Evolutionary conservation across 2,329 filamentous ascomycete genomes (phyloP).

Genomic region (Talaromyces sp.): DNA sequence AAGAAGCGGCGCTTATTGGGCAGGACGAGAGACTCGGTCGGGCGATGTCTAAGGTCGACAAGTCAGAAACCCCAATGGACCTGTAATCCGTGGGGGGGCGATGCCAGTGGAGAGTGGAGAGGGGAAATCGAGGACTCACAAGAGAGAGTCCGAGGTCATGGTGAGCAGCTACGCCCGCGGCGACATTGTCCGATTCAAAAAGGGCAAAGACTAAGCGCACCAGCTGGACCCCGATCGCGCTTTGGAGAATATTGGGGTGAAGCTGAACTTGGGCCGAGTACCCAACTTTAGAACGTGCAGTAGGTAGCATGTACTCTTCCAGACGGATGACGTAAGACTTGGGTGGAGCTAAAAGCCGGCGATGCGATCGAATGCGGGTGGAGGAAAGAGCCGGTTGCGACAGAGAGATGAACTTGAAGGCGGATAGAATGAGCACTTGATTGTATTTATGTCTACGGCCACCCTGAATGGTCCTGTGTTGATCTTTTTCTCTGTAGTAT

Average conservation of each 20-base stretch:
- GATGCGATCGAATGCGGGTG: conserved; percentile 29
- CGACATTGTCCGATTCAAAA: conserved; percentile 36
- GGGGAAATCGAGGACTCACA: conserved; percentile 21
- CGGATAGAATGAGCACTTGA: too few species aligned
- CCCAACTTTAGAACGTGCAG: background rate
- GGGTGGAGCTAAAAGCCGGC: conserved; percentile 33
- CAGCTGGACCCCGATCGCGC: conserved; percentile 8
- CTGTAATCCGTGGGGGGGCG: background rate
- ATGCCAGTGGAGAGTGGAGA: conserved; percentile 1
- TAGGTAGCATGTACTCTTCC: conserved; percentile 20
- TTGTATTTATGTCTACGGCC: too few species aligned
- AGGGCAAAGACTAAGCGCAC: conserved; percentile 13
- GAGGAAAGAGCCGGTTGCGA: background rate
- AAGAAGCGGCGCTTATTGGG: conserved; percentile 67
- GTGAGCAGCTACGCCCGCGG: conserved; percentile 34
- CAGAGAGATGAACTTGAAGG: background rate
- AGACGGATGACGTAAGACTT: conserved; percentile 42
- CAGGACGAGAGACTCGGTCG: conserved; percentile 67
- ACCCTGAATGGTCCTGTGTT: too few species aligned
- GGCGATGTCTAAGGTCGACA: conserved; percentile 57
- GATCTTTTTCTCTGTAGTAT: too few species aligned
- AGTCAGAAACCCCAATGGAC: conserved; percentile 8
- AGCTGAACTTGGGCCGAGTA: conserved; percentile 1
- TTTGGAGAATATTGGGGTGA: background rate
- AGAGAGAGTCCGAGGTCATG: conserved; percentile 47